phyloP scores from a whole-genome alignment of 208 protist genomes.

The Acanthamoeba healyi region DNA sequence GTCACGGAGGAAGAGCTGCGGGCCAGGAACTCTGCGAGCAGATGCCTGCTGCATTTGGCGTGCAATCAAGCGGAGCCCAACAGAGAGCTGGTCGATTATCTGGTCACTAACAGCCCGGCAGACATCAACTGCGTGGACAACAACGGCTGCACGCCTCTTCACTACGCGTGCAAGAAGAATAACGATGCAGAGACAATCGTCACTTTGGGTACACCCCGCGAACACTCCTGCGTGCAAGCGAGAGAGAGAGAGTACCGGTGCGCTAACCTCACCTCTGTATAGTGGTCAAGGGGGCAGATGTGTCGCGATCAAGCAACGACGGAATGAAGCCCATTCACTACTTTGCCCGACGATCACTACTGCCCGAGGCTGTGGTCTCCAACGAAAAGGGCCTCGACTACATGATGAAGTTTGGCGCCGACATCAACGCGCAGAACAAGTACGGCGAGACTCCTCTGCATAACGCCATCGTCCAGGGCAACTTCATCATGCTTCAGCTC shows the following conservation, averaged over 20 bases:
- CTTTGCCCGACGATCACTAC: slow-evolving; percentile 6
- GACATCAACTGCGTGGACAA: slow-evolving; percentile 46
- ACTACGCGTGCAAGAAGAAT: slow-evolving; percentile 52
- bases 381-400: slow-evolving; percentile 37
- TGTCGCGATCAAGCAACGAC: slow-evolving; percentile 5
- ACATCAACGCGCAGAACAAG: slow-evolving; percentile 61
- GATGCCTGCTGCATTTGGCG: slow-evolving; percentile 13
- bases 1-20: neutral
- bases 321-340: slow-evolving; percentile 59
- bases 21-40: neutral
- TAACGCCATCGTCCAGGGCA: neutral
- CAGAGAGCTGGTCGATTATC: slow-evolving; percentile 14
- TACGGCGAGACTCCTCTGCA: slow-evolving; percentile 54
- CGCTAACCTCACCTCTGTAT: neutral
- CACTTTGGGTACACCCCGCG: neutral
- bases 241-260: too few species aligned
- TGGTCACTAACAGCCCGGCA: neutral
- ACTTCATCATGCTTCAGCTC: neutral
- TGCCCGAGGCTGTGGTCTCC: neutral
- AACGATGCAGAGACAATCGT: slow-evolving; percentile 8
- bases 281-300: slow-evolving; percentile 51
- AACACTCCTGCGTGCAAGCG: neutral
- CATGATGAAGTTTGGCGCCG: slow-evolving; percentile 10
- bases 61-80: slow-evolving; percentile 58
- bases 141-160: slow-evolving; percentile 52